Evolutionary conservation across 768 basidiomycete genomes (phyloP).

Genomic region (Leccinellum albellum): DNA sequence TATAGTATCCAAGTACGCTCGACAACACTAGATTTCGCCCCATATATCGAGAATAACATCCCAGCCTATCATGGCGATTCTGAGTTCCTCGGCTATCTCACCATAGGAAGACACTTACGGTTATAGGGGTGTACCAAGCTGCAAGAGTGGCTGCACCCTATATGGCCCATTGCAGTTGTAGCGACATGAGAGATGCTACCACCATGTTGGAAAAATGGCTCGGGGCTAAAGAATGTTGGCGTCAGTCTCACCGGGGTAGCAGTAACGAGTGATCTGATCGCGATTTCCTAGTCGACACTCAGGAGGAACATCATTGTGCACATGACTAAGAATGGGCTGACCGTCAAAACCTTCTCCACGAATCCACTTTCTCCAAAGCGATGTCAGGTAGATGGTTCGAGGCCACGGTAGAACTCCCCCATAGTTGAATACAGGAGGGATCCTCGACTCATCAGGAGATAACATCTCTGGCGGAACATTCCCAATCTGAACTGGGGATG

Average conservation of each 20-base stretch:
- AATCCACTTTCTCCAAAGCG: slow-evolving; percentile 7
- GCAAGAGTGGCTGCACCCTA: slow-evolving; percentile 26
- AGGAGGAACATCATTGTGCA: neutral
- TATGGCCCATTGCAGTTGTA: slow-evolving; percentile 34
- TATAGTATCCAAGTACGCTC: slow-evolving; percentile 23
- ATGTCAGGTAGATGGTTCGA: slow-evolving; percentile 13
- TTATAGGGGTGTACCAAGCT: slow-evolving; percentile 30
- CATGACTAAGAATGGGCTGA: neutral
- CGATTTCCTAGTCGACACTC: slow-evolving; percentile 18
- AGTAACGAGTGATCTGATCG: slow-evolving; percentile 21
- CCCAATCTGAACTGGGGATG: slow-evolving; percentile 1
- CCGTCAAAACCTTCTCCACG: slow-evolving; percentile 1
- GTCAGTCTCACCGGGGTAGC: neutral
- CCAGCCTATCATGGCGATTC: slow-evolving; percentile 18
- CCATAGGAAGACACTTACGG: slow-evolving; percentile 1
- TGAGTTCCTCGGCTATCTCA: neutral
- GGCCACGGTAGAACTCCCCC: slow-evolving; percentile 21
- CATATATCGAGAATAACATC: slow-evolving; percentile 36
- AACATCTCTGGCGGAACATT: neutral
- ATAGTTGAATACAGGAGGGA: slow-evolving; percentile 26
- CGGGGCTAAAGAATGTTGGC: slow-evolving; percentile 16
- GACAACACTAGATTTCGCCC: slow-evolving; percentile 27
- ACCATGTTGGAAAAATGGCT: slow-evolving; percentile 21
- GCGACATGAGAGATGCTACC: slow-evolving; percentile 27
- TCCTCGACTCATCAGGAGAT: slow-evolving; percentile 22